Percentiles rank a stretch among this genome's conserved stretches.
phyloP scores from a whole-genome alignment of 2,329 filamentous ascomycete species.

The Sordariomycetes sp. region DNA sequence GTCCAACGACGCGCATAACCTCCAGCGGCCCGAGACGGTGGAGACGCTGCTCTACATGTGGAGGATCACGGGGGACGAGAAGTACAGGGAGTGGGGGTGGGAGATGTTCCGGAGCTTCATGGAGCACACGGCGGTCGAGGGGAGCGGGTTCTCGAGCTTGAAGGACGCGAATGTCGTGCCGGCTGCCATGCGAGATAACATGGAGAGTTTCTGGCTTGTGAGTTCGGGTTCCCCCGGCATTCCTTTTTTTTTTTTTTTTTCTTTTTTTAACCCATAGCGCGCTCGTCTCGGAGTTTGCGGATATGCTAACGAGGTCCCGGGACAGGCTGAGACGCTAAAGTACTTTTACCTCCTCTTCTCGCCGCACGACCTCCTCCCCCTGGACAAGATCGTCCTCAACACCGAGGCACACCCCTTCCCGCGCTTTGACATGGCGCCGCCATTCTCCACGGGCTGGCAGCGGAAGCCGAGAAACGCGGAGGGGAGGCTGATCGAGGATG shows the following conservation, averaged over 20 bases:
- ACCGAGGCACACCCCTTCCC: conserved; percentile 91
- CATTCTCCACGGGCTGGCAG: conserved; percentile 74
- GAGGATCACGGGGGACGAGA: conserved; percentile 82
- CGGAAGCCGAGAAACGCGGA: conserved; percentile 46
- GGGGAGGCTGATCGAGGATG: conserved; percentile 21
- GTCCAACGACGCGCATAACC: conserved; percentile 73
- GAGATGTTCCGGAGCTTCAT: conserved; percentile 93
- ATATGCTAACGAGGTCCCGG: conserved; percentile 2
- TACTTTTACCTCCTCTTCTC: conserved; percentile 96
- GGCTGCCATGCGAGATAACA: conserved; percentile 65
- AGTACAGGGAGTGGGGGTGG: conserved; percentile 95
- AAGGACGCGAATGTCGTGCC: conserved; percentile 62
- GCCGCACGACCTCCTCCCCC: conserved; percentile 64
- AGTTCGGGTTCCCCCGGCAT: conserved; percentile 19
- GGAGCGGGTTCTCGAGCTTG: conserved; percentile 72
- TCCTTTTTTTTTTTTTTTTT: not conserved
- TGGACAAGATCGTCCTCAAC: conserved; percentile 85
- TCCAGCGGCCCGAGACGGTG: conserved; percentile 93
- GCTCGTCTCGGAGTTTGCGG: too few species aligned
- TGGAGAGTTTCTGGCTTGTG: conserved; percentile 98
- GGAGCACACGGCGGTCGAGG: conserved; percentile 70
- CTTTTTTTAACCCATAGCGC: too few species aligned
- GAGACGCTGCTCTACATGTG: conserved; percentile 98
- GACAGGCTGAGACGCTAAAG: conserved; percentile 88
- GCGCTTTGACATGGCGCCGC: conserved; percentile 64